phyloP scores from a whole-genome alignment of 2,329 filamentous ascomycete species.

The Lachnellula hyalina region DNA sequence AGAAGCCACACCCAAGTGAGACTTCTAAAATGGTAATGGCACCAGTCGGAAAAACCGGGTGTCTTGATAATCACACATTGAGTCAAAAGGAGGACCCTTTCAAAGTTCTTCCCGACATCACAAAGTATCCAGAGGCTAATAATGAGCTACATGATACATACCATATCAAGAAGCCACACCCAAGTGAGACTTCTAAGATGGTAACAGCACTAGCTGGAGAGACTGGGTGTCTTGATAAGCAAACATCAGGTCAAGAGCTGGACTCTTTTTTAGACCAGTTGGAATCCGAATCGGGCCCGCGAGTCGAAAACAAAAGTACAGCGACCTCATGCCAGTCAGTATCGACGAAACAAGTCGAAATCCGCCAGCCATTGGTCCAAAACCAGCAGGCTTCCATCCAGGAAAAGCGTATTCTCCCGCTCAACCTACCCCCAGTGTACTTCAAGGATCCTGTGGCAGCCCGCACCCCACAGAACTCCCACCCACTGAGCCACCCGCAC shows the following conservation, averaged over 20 bases:
- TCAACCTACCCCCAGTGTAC: slow-evolving; percentile 19
- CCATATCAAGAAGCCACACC: too few relatives aligned
- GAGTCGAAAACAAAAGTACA: slow-evolving; percentile 28
- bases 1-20: too few relatives aligned
- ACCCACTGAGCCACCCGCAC: not conserved
- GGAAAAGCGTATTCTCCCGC: slow-evolving; percentile 13
- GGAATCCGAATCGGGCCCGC: slow-evolving; percentile 16
- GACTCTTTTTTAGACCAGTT: slow-evolving; percentile 37
- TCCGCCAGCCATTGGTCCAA: slow-evolving; percentile 26
- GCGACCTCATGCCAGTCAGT: slow-evolving; percentile 36
- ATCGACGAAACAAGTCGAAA: slow-evolving; percentile 29
- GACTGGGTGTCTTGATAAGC: not conserved
- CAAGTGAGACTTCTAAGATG: too few relatives aligned
- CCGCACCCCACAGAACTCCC: slow-evolving; percentile 11
- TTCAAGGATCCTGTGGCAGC: slow-evolving; percentile 19
- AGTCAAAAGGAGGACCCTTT: too few relatives aligned
- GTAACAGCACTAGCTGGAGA: too few relatives aligned
- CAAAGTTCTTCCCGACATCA: slow-evolving; percentile 21
- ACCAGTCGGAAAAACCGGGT: too few relatives aligned
- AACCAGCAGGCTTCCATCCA: slow-evolving; percentile 17
- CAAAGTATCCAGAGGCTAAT: slow-evolving; percentile 8
- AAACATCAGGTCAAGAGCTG: not conserved
- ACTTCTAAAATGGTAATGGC: too few relatives aligned
- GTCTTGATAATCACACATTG: not conserved
- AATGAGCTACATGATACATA: too few relatives aligned